Percentiles rank a stretch among this genome's conserved stretches.
Conservation (phyloP, 73 alveolate species). For the Tetrahymena borealis region DNA sequence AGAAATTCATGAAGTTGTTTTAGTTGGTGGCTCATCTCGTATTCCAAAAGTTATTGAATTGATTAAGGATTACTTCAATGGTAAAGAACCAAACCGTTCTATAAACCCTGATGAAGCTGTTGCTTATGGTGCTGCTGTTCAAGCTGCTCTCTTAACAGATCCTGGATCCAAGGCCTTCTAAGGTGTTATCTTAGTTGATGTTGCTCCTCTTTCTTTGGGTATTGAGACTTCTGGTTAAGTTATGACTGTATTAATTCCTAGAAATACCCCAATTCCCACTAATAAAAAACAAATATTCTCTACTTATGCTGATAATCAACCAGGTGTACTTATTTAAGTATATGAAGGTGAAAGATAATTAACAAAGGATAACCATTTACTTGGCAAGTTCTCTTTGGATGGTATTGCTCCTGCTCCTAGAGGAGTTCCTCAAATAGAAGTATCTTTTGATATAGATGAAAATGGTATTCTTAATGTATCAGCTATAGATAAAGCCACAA, state of each 20-base stretch:
- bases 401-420: constrained; percentile 95
- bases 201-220: constrained; percentile 73
- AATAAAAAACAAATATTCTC: constrained; percentile 77
- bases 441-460: constrained; percentile 83
- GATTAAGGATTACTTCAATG: constrained; percentile 78
- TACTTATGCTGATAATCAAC: constrained; percentile 97
- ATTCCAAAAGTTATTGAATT: constrained; percentile 80
- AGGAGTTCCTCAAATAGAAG: constrained; percentile 93
- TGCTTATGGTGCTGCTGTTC: constrained; percentile 90
- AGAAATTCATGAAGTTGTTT: constrained; percentile 74
- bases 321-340: constrained; percentile 89
- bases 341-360: constrained; percentile 96
- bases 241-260: constrained; percentile 47
- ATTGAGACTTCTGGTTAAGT: constrained; percentile 70
- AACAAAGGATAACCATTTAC: constrained; percentile 88
- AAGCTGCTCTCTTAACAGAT: constrained; percentile 69
- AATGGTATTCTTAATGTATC: constrained; percentile 84
- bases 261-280: constrained; percentile 45
- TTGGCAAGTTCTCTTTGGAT: constrained; percentile 89
- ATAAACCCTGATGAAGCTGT: constrained; percentile 98
- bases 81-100: constrained; percentile 76
- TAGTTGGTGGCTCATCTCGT: constrained; percentile 90
- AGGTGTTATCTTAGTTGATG: constrained; percentile 65
- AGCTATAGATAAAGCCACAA: constrained; percentile 96
- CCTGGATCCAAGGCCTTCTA: constrained; percentile 39